Base-by-base conservation (phyloP, 345 rosid species). In the Corchorus capsularis region DNA sequence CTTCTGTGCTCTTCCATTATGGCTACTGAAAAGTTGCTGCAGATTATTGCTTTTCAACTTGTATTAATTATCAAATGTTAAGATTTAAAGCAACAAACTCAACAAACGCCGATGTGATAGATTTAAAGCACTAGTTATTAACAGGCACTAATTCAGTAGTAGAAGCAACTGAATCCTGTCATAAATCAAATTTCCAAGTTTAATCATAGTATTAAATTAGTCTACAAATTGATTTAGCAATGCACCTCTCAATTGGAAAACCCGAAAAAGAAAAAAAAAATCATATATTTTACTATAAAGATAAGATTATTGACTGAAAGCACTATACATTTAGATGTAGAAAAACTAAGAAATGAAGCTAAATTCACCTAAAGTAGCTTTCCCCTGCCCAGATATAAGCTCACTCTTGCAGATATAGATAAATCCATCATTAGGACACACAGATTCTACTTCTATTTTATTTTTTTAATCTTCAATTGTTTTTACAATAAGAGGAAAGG, bases 371-470 rank as follows among this genome's bases (percentile, higher is more conserved):
- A 96, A 78, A 32, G 99, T 92, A 71, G 97, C 93, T 89, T 96
- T 96, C 82, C 98, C 99, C 73, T 96, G 99, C 82, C 99, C 99
- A 69, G 89, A 89, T 79, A 96, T 89, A 65, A 92, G 91, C 87
- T 96, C 99, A 79, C 99, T 92, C 61, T 96, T 96, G 52, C 97
- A 92, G 65, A 96, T 83, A 83, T 89, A 96, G 79, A 96, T 98
- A 91, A 88, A 96, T 66, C 98, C 99, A 83, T 96, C 98, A 68
- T 84, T 87, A 19, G 86, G 82, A 83, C 99, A 96, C 99, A 96
- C 91, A 60, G 99, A 83, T 77, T 93, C 97, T 39, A 79, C 86
- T 79, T 91, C 96, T 83, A 80, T 82, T 63, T 80, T n/a, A n/a
- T n/a, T n/a, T n/a, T 79, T 66, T 79, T 83, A 73, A n/a, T 81